Evolutionary conservation across 2,329 filamentous ascomycete genomes (phyloP), one percentile per base, ranked within the genome.

Genomic region (Colletotrichum theobromicola): DNA sequence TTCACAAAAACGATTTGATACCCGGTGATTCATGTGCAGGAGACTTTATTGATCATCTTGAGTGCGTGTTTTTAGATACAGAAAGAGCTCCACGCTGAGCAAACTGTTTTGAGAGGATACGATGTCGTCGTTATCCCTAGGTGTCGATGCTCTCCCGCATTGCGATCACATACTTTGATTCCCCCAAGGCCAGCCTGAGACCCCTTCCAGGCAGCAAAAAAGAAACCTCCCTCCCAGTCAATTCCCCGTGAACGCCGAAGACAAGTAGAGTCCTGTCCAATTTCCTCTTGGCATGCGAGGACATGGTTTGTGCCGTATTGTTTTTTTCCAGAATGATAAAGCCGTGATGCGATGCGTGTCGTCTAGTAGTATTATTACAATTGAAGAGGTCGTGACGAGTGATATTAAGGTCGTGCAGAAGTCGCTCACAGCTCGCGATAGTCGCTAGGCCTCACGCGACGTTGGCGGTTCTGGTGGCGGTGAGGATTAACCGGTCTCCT

Each of bases 401-500:
- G 42, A 37, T 50, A 12, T 32, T 63, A 34, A 21, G 35, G 24
- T 35, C 18, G 70, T 37, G 21, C 30, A 60, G 35, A 35, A 16
- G 65, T 46, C 35, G 58, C 70, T 86, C 81, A 96, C 63, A 98
- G 88, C 86, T 98, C 95, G 77, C 94, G 91, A 83, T 97, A 98
- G 85, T 99, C 97, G 82, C 95, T 97, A 13, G 96, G 96, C 70
- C 97, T 90, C 69, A 94, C 92, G 79, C 95, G 90, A 77, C 93
- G 91, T 79, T 95, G 93, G 79, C 94, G 91, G 80, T 95, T 95
- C 83, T 96, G 93, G 81, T 97, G 94, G 65, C 97, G 92, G 81
- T 98, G 94, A 4, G 96, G 96, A 82, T 99, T 99, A 76, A 98
- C 94, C 0, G 97, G 97, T 83, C 98, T 96, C 72, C 97, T 91